phyloP scores from a whole-genome alignment of 495 filamentous ascomycete genomes.

The Aspergillus sparsus region DNA sequence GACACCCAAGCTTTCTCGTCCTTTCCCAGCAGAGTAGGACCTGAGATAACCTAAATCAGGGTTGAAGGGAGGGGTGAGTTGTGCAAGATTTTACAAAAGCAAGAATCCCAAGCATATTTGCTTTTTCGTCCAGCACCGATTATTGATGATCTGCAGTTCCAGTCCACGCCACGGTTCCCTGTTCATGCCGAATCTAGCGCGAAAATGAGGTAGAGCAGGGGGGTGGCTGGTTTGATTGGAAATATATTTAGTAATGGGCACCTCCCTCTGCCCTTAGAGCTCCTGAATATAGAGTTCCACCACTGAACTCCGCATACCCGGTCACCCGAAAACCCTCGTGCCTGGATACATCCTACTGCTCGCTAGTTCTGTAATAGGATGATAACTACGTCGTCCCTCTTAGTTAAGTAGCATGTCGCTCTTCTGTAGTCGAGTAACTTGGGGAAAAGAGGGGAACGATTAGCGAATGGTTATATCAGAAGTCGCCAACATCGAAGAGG shows the following conservation, averaged over 20 bases:
- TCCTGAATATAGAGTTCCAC: not conserved
- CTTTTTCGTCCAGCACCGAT: not conserved
- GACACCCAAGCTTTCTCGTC: not conserved
- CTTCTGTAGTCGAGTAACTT: too few species aligned
- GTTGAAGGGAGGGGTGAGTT: not conserved
- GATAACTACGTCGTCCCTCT: too few species aligned
- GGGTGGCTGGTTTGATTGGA: not conserved
- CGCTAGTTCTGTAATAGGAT: not conserved
- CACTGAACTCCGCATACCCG: not conserved
- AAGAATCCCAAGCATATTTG: not conserved
- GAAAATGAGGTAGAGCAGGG: not conserved
- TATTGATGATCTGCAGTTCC: constrained; percentile 9
- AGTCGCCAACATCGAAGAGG: not conserved
- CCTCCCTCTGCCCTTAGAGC: not conserved
- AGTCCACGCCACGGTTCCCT: constrained; percentile 3
- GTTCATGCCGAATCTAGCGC: constrained; percentile 3
- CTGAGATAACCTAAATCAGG: not conserved
- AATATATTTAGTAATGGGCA: constrained; percentile 6
- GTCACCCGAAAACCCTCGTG: not conserved
- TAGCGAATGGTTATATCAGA: not conserved
- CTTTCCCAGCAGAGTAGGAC: not conserved
- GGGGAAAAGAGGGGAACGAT: too few species aligned
- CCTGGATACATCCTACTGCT: not conserved
- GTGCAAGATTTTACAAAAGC: not conserved
- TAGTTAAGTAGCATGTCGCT: too few species aligned